These are phyloP conservation scores for Aspergillus steynii DNA, from an alignment of 495 filamentous ascomycete genomes.

Conservation along the genomic window DNA sequence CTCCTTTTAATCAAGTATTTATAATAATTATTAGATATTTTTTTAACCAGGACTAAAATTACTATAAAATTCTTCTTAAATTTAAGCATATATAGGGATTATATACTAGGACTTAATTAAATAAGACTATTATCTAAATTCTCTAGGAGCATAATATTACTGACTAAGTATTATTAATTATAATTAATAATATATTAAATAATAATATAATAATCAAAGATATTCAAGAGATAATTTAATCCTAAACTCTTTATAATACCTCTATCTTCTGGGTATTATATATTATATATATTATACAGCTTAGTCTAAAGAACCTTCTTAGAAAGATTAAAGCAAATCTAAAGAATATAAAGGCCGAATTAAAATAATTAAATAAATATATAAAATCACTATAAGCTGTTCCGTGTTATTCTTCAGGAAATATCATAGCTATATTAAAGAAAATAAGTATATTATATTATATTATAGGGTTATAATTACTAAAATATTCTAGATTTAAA, in stretches of 20 bases:
- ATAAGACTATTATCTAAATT: not conserved
- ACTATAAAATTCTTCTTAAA: not conserved
- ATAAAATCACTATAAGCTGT: too few relatives aligned
- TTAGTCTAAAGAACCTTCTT: not conserved
- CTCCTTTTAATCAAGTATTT: not conserved
- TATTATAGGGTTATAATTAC: too few relatives aligned
- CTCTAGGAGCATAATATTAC: not conserved
- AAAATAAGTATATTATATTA: too few relatives aligned
- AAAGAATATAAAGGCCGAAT: too few relatives aligned
- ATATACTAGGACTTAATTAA: not conserved
- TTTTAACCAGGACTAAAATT: not conserved
- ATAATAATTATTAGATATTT: not conserved
- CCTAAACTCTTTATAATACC: not conserved
- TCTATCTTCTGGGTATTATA: not conserved
- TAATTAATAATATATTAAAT: not conserved
- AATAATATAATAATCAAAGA: not conserved
- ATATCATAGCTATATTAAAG: too few relatives aligned
- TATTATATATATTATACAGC: not conserved
- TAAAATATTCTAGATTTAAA: too few relatives aligned
- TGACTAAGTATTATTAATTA: not conserved
- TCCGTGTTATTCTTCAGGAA: too few relatives aligned
- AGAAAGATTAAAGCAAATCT: not conserved
- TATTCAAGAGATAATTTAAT: not conserved
- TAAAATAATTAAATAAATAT: too few relatives aligned
- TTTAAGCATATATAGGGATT: not conserved